Evolutionary conservation across 1,284 basidiomycete species (phyloP), one percentile per base, ranked within the genome.

Genomic region (Volvariella surrecta): DNA sequence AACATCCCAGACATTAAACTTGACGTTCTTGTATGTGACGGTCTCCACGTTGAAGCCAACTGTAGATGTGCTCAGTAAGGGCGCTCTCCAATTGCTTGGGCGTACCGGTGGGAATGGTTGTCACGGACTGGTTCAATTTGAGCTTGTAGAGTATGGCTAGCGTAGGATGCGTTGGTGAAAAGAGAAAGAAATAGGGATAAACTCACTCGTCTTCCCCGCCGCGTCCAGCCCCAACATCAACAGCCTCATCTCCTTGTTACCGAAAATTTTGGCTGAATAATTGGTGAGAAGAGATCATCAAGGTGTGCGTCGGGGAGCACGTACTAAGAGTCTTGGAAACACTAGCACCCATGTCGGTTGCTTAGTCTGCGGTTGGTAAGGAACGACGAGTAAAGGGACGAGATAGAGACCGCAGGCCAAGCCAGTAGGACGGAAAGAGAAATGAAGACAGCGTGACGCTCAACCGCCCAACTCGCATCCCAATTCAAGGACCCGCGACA

Each of bases 1-100:
- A 46, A 99, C 96, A 64, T 99, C 96, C 96, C 96, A 99, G 18
- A 99, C 96, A 57, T 96, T 99, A 76, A 99, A 99, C 61, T 95
- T 96, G 60, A 99, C 94, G 58, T 99, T 99, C 78, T 98, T 98
- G 73, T 99, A 99, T 52, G 94, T 96, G 52, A 99, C 96, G 9
- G 96, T 99, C 71, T 99, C 96, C 55, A 99, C 96, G 63, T 99
- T 98, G 79, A 97, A 97, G 16, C 93, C 93, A 70, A 86, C 92
- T 89, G 54, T 28, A 40, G 24, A 38, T 20, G 15, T 20, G 16
- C 40, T 48, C 17, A 49, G 28, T n/a, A 35, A n/a, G n/a, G 34
- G n/a, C 13, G 34, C n/a, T 19, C n/a, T 15, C 4, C 8, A 58
- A 42, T 21, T 43, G 39, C 16, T 2, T 37, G 32, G 39, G 66